Evolutionary conservation across 345 rosid genomes (phyloP), one percentile per base, ranked within the genome.

Genomic region (Erysimum cheiranthoides): DNA sequence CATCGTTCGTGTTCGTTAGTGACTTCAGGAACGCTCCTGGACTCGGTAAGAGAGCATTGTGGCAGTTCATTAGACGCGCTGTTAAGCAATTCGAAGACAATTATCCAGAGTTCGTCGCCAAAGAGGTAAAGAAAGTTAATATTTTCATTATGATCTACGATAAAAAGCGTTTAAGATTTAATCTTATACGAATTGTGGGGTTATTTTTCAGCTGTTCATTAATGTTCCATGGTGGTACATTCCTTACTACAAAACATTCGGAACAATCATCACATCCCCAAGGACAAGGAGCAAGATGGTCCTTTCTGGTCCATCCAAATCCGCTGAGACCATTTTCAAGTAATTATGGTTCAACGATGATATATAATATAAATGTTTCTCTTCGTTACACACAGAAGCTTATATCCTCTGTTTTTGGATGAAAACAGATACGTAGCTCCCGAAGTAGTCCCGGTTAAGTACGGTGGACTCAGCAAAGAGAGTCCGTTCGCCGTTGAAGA

Each of bases 191-290:
- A 14, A 3, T 50, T 31, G 27, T 71, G 36, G 5, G 17, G 27
- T 66, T 16, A 13, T 7, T 8, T 71, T 62, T 35, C 70, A 94
- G 98, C 88, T 94, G 76, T 92, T 94, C 66, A 86, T 94, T 87
- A 94, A 94, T 80, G 98, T 94, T 16, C 97, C 97, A 8, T 94
- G 98, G 98, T 94, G 98, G 98, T 90, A 92, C 73, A 79, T 92
- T 61, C 95, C 97, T 11, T 92, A 86, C 82, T 82, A 92, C 70
- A 82, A 77, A 34, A 86, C 91, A 89, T 81, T 94, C 47, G 89
- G 88, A 70, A 92, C 85, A 4, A 87, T 92, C 81, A 70, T 89
- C 71, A 94, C 95, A 4, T 87, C 94, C 0, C 97, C 91, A 34
- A 89, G 98, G 84, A 90, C 97, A 59, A 92, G 88, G 83, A 94